Evolutionary conservation across 208 protist genomes (phyloP).

Genomic region (Crithidia acanthocephali): DNA sequence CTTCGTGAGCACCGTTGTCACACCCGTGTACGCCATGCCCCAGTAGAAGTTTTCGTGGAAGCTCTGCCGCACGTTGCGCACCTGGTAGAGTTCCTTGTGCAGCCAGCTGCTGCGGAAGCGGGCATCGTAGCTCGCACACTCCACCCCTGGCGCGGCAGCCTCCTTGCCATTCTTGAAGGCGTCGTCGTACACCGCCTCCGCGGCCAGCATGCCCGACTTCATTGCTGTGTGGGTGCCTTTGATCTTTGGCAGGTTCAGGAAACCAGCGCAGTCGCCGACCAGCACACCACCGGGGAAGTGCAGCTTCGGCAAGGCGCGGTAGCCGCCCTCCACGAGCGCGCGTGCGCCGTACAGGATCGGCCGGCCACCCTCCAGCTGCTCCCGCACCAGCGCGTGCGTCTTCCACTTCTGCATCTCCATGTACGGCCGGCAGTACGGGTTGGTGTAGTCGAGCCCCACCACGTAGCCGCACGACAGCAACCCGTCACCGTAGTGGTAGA

Average conservation of each 20-base stretch:
- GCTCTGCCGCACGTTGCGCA: conserved; percentile 94
- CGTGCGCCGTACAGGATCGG: conserved; percentile 96
- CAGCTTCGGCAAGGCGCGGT: conserved; percentile 94
- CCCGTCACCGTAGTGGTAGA: conserved; percentile 96
- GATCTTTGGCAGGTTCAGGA: conserved; percentile 98
- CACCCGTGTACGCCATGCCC: conserved; percentile 83
- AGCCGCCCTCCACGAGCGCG: conserved; percentile 96
- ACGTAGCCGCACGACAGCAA: conserved; percentile 95
- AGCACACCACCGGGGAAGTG: conserved; percentile 94
- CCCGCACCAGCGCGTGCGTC: conserved; percentile 87
- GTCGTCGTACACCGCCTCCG: conserved; percentile 85
- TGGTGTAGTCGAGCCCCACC: conserved; percentile 97
- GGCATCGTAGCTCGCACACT: conserved; percentile 85
- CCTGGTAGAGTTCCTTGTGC: conserved; percentile 91
- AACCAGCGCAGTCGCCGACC: conserved; percentile 97
- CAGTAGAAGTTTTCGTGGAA: conserved; percentile 90
- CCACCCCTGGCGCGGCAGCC: conserved; percentile 46
- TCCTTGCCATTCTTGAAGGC: conserved; percentile 68
- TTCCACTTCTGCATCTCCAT: conserved; percentile 97
- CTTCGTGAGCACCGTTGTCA: conserved; percentile 78
- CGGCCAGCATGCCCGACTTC: conserved; percentile 91
- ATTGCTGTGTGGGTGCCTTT: conserved; percentile 99
- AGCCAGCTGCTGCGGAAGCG: conserved; percentile 94
- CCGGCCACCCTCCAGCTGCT: conserved; percentile 88
- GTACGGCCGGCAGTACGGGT: conserved; percentile 97